These are phyloP conservation scores for Kondoa subrosea DNA, from an alignment of 768 basidiomycete species.

Conservation along the genomic window DNA sequence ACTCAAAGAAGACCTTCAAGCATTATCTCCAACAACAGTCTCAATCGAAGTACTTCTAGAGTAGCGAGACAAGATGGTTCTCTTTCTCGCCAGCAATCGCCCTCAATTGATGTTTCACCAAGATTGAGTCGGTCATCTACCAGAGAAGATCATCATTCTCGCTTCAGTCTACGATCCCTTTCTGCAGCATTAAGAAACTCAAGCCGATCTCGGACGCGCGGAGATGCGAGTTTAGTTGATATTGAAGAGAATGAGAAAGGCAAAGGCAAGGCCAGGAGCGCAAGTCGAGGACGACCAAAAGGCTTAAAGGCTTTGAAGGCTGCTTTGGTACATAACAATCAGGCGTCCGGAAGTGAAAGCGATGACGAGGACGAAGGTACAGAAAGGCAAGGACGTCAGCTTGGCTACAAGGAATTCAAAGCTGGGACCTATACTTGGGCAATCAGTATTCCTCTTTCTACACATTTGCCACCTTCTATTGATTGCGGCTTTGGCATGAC, in stretches of 20 bases:
- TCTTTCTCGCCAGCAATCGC: background rate
- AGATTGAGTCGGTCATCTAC: background rate
- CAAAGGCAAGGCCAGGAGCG: slow-evolving; percentile 24
- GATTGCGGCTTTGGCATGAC: slow-evolving; percentile 59
- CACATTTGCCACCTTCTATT: slow-evolving; percentile 59
- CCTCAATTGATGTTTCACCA: background rate
- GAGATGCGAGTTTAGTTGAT: background rate
- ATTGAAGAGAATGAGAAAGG: background rate
- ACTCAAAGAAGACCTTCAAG: background rate
- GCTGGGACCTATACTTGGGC: slow-evolving; percentile 84
- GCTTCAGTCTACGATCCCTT: background rate
- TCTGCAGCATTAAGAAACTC: background rate
- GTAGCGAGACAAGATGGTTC: background rate
- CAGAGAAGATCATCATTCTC: background rate
- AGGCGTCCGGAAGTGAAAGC: background rate
- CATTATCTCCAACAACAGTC: background rate
- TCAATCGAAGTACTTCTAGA: background rate
- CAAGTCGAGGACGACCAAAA: slow-evolving; percentile 27
- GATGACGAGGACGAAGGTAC: background rate
- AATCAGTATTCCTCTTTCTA: slow-evolving; percentile 72
- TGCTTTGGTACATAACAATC: slow-evolving; percentile 1
- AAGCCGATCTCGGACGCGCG: slow-evolving; percentile 2
- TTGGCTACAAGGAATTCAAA: slow-evolving; percentile 10
- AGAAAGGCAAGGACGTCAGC: background rate
- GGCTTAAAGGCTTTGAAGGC: slow-evolving; percentile 34